Percentiles rank a stretch among this genome's conserved stretches.
Evolutionary conservation across 805 yeast species (phyloP).

Genomic region (Yamadazyma scolyti): DNA sequence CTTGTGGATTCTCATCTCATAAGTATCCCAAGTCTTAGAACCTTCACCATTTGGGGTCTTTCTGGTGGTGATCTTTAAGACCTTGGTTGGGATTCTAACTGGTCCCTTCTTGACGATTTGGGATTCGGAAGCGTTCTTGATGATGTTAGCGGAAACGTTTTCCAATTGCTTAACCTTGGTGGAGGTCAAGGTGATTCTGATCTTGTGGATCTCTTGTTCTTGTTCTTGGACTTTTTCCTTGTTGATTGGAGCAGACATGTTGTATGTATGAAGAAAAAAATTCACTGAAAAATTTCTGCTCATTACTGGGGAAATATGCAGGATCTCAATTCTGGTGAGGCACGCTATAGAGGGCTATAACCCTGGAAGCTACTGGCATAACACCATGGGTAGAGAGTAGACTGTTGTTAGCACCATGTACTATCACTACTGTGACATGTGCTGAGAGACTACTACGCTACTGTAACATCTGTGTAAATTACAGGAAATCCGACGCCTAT

Average conservation of each 20-base stretch:
- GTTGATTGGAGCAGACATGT: conserved; percentile 73
- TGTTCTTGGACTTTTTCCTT: conserved; percentile 86
- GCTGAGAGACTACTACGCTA: too few relatives aligned
- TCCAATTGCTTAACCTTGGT: conserved; percentile 98
- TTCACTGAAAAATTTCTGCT: conserved; percentile 12
- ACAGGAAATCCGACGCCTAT: too few relatives aligned
- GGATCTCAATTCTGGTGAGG: too few relatives aligned
- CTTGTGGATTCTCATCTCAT: conserved; percentile 99
- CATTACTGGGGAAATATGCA: too few relatives aligned
- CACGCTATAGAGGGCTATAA: too few relatives aligned
- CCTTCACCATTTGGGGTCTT: conserved; percentile 99
- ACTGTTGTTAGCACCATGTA: too few relatives aligned
- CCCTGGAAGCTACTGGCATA: too few relatives aligned
- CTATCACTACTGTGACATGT: too few relatives aligned
- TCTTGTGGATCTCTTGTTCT: conserved; percentile 86
- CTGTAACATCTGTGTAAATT: too few relatives aligned
- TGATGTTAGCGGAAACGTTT: conserved; percentile 89
- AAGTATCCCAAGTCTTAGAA: conserved; percentile 99
- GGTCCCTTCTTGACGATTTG: conserved; percentile 96
- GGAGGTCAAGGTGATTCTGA: conserved; percentile 98
- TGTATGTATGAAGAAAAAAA: conserved; percentile 5
- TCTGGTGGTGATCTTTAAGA: conserved; percentile 97
- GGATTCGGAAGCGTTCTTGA: conserved; percentile 80
- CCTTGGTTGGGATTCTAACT: conserved; percentile 99
- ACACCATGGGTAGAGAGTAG: too few relatives aligned